Evolutionary conservation across 2,329 filamentous ascomycete species (phyloP).

Genomic region (Monosporascus sp.): DNA sequence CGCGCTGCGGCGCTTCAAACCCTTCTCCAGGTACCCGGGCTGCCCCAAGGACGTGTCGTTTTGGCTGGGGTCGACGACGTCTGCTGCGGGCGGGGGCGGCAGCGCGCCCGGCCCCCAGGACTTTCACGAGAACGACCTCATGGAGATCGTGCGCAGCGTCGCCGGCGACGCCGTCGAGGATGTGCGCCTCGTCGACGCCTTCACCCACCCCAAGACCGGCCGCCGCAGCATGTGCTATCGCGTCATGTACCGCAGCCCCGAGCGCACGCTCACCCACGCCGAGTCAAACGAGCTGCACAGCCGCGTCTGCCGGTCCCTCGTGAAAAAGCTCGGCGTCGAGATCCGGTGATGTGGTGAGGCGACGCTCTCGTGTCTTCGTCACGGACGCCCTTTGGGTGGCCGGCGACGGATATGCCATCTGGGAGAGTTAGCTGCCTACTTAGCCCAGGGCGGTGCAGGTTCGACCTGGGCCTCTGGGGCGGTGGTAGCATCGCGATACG

Average conservation of each 20-base stretch:
- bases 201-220: constrained; percentile 79
- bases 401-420: not conserved
- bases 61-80: constrained; percentile 57
- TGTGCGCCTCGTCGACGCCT: constrained; percentile 78
- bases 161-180: constrained; percentile 84
- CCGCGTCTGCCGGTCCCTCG: constrained; percentile 58
- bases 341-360: constrained; percentile 47
- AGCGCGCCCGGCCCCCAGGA: constrained; percentile 33
- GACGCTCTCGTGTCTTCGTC: no score
- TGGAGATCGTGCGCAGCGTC: constrained; percentile 85
- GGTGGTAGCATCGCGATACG: no score
- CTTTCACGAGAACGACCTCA: constrained; percentile 94
- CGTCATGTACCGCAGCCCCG: constrained; percentile 88
- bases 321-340: constrained; percentile 71
- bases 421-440: not conserved
- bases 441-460: not conserved
- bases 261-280: constrained; percentile 79
- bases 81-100: constrained; percentile 43
- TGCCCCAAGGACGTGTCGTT: constrained; percentile 93
- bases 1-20: constrained; percentile 60
- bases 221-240: constrained; percentile 84
- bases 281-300: constrained; percentile 76
- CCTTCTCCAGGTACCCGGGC: constrained; percentile 87
- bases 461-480: not conserved
- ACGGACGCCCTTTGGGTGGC: no score